Evolutionary conservation across 2,329 filamentous ascomycete species (phyloP), one percentile per base, ranked within the genome.

Genomic region (Coniochaeta sp.): DNA sequence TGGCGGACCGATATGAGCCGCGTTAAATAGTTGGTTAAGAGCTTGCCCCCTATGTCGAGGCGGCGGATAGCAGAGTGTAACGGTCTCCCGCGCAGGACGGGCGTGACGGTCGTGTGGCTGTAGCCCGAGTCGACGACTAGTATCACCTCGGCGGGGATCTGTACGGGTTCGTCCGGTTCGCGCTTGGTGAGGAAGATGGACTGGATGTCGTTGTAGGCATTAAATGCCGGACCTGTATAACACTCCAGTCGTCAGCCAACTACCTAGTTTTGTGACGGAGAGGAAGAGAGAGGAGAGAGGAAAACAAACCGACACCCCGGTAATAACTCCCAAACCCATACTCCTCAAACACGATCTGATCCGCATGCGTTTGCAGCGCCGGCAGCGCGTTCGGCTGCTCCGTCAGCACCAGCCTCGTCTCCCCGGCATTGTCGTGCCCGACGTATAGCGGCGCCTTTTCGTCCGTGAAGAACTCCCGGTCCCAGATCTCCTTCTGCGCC

Each of bases 321-420:
- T 86, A 87, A 70, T 95, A 95, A 58, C 87, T 86, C 10, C 86
- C 81, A 68, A 99, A 99, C 2, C 89, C 89, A 72, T 94, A 99
- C 65, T 97, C 91, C 65, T 99, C 94, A 73, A 99, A 97, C 1
- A 97, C 82, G 64, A 99, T 90, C 72, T 99, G 92, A 63, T 99
- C 94, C 60, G 89, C 91, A 65, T 96, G 94, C 33, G 85, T 82
- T 68, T 96, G 91, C 56, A 99, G 71, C 12, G 84, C 83, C 1
- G 86, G 84, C 52, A 95, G 77, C 4, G 86, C 84, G 68, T 95
- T 96, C 4, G 91, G 86, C 45, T 90, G 87, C 67, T 99, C 94
- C 1, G 88, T 84, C 49, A 97, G 77, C 4, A 99, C 71, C 52
- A 99, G 71, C 47, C 73, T 71, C 6, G 74, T 66, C 14, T 73